These are phyloP conservation scores for Nephelium lappaceum DNA, from an alignment of 345 rosid species.

Conservation along the genomic window DNA sequence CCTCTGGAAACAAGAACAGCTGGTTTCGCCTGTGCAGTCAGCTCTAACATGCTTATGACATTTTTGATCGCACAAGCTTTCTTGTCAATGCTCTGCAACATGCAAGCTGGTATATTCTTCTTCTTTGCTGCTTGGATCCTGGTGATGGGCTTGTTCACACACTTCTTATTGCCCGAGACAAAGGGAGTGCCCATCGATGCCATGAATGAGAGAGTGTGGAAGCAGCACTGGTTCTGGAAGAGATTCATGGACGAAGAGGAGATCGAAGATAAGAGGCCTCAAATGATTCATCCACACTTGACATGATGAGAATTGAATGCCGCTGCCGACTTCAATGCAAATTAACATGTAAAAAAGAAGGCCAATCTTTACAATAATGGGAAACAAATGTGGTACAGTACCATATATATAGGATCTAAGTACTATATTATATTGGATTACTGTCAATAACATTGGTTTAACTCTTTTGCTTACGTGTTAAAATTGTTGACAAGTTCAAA, in stretches of 20 bases:
- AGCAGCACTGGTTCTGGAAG: constrained; percentile 55
- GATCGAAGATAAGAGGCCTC: not conserved
- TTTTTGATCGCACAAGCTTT: constrained; percentile 54
- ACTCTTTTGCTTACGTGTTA: not conserved
- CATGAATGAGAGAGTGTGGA: constrained; percentile 47
- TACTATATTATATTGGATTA: too few relatives aligned
- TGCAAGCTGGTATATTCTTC: constrained; percentile 56
- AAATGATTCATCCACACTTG: not conserved
- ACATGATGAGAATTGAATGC: not conserved
- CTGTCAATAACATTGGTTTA: too few relatives aligned
- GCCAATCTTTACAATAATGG: not conserved
- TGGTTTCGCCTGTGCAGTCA: constrained; percentile 44
- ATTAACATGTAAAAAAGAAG: not conserved
- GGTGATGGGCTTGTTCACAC: constrained; percentile 44
- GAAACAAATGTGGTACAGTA: too few relatives aligned
- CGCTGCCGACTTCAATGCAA: not conserved
- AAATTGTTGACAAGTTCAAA: not conserved
- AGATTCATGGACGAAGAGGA: constrained; percentile 35
- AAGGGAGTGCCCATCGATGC: constrained; percentile 49
- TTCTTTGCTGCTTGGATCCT: constrained; percentile 51
- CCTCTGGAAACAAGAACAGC: constrained; percentile 51
- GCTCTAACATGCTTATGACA: constrained; percentile 56
- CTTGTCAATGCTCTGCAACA: constrained; percentile 49
- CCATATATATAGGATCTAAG: too few relatives aligned
- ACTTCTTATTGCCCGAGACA: constrained; percentile 50